Evolutionary conservation across 2,329 filamentous ascomycete genomes (phyloP).

Genomic region (Sporothrix protearum): DNA sequence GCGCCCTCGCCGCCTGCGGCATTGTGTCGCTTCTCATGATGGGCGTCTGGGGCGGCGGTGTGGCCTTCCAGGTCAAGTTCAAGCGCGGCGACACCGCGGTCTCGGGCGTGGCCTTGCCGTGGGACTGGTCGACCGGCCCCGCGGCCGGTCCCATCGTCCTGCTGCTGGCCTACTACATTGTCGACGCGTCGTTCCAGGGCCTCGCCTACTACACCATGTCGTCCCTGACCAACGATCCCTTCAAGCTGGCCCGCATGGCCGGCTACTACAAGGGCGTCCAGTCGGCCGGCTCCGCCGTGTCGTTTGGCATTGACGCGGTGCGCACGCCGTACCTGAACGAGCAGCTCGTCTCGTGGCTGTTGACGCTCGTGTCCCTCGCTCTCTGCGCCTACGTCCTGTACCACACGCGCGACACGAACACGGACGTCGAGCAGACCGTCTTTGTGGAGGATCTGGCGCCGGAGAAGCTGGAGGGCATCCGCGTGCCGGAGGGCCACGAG

Average conservation of each 20-base stretch:
- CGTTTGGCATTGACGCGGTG: constrained; percentile 18
- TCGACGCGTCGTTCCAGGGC: constrained; percentile 18
- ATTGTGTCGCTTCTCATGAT: neutral
- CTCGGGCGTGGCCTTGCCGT: neutral
- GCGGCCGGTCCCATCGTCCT: neutral
- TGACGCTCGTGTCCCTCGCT: neutral
- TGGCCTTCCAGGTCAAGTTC: neutral
- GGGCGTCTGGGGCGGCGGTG: neutral
- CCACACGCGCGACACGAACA: constrained; percentile 8
- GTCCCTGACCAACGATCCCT: constrained; percentile 20
- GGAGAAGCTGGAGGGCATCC: neutral
- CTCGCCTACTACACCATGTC: constrained; percentile 20
- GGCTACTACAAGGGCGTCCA: constrained; percentile 23
- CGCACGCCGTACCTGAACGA: constrained; percentile 13
- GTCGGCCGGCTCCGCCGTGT: constrained; percentile 13
- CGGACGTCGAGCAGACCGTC: neutral
- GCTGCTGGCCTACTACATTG: constrained; percentile 8
- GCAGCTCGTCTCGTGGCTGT: constrained; percentile 13
- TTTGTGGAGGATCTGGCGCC: constrained; percentile 3
- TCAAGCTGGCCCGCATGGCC: constrained; percentile 20
- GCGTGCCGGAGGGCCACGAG: neutral
- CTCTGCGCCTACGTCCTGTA: neutral
- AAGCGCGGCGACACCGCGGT: neutral
- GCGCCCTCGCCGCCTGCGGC: neutral
- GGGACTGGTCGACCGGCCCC: neutral